Evolutionary conservation across 2,329 filamentous ascomycete genomes (phyloP).

Genomic region (Colletotrichum sp.): DNA sequence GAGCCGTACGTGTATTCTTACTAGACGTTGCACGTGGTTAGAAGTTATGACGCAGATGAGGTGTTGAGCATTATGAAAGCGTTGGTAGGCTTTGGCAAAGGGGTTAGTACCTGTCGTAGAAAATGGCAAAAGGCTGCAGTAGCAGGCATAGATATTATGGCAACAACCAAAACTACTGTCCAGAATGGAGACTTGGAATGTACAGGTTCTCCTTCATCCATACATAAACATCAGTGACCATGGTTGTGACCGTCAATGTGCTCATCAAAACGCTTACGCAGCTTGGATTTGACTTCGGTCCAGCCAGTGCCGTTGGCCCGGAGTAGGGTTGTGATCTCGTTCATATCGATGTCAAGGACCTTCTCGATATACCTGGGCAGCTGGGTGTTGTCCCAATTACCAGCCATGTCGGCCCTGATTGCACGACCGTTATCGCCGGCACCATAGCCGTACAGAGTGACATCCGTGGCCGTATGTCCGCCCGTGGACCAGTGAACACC

Average conservation of each 20-base stretch:
- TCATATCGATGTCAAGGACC: constrained; percentile 26
- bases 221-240: background rate
- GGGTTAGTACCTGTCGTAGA: background rate
- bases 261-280: constrained; percentile 8
- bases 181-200: background rate
- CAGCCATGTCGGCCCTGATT: constrained; percentile 24
- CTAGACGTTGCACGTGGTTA: background rate
- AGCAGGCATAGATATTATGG: background rate
- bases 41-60: background rate
- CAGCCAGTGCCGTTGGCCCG: constrained; percentile 26
- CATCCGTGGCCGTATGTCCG: constrained; percentile 31
- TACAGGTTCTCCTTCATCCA: background rate
- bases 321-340: constrained; percentile 24
- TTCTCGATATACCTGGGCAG: constrained; percentile 28
- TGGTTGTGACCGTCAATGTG: constrained; percentile 11
- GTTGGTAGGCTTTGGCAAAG: background rate
- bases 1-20: constrained; percentile 21
- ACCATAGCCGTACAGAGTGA: constrained; percentile 38
- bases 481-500: constrained; percentile 28
- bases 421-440: constrained; percentile 18
- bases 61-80: background rate
- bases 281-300: constrained; percentile 24
- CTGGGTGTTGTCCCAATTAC: constrained; percentile 30
- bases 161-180: background rate
- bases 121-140: background rate